phyloP scores from a whole-genome alignment of 2,329 filamentous ascomycete genomes.

The Stagonosporopsis chrysanthemi region DNA sequence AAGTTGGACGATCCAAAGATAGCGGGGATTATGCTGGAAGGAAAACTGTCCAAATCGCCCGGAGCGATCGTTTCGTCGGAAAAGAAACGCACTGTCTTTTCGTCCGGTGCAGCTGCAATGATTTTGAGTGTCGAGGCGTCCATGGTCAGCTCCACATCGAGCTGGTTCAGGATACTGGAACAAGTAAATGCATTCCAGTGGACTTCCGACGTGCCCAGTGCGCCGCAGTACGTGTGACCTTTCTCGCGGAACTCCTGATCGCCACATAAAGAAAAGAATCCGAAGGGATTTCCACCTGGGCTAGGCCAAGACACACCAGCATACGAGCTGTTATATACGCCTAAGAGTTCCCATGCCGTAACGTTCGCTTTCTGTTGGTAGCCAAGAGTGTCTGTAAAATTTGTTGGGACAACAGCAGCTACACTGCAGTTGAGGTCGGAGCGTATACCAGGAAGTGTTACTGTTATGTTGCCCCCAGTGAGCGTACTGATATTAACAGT shows the following conservation, averaged over 20 bases:
- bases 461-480: neutral
- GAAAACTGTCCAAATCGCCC: neutral
- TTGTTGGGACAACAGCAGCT: neutral
- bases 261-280: neutral
- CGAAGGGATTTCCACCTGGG: neutral
- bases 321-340: neutral
- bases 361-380: neutral
- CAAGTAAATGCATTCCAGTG: conserved; percentile 6
- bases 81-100: neutral
- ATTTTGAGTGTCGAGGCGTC: neutral
- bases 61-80: neutral
- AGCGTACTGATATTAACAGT: neutral
- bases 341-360: neutral
- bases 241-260: too few species aligned
- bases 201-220: neutral
- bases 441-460: neutral
- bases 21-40: neutral
- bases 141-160: conserved; percentile 2
- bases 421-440: conserved; percentile 1
- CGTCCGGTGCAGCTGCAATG: neutral
- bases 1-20: neutral
- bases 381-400: neutral
- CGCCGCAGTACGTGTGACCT: neutral
- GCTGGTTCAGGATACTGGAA: neutral
- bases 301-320: neutral